Conservation (phyloP, 2,329 filamentous ascomycete genomes). For the Ophiostoma ulmi region DNA sequence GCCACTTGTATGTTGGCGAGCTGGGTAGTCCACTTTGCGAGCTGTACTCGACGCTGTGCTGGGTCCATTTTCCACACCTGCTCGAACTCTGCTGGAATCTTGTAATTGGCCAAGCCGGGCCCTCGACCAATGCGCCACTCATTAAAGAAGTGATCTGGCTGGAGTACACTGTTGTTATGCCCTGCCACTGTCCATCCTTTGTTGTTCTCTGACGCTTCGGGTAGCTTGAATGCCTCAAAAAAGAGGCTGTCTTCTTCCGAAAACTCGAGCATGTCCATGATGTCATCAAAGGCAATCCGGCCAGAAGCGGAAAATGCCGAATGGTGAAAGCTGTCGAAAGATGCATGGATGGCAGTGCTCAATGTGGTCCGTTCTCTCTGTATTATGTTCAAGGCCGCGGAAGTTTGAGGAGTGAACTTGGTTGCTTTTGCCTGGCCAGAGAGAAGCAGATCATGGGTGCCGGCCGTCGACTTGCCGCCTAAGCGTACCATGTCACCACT, state of each 20-base stretch:
- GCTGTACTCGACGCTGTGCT: constrained; percentile 35
- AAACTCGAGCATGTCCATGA: constrained; percentile 45
- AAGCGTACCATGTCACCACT: constrained; percentile 52
- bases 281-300: not conserved
- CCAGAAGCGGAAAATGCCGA: not conserved
- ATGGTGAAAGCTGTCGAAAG: not conserved
- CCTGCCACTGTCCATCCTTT: constrained; percentile 46
- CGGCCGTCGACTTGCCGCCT: constrained; percentile 52
- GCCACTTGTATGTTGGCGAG: constrained; percentile 49
- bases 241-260: constrained; percentile 46
- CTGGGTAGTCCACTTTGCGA: constrained; percentile 40
- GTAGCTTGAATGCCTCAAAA: constrained; percentile 53
- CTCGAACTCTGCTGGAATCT: constrained; percentile 30
- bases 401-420: constrained; percentile 34
- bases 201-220: constrained; percentile 35
- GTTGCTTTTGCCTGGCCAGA: constrained; percentile 37
- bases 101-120: constrained; percentile 36
- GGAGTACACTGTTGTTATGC: constrained; percentile 41
- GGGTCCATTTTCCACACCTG: constrained; percentile 51
- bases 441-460: constrained; percentile 47
- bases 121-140: constrained; percentile 47
- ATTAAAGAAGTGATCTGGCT: constrained; percentile 46
- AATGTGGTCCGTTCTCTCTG: constrained; percentile 33
- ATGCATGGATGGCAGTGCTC: constrained; percentile 25
- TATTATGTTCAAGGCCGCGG: constrained; percentile 38